phyloP scores from a whole-genome alignment of 2,329 filamentous ascomycete species.

The Alternaria conjuncta region DNA sequence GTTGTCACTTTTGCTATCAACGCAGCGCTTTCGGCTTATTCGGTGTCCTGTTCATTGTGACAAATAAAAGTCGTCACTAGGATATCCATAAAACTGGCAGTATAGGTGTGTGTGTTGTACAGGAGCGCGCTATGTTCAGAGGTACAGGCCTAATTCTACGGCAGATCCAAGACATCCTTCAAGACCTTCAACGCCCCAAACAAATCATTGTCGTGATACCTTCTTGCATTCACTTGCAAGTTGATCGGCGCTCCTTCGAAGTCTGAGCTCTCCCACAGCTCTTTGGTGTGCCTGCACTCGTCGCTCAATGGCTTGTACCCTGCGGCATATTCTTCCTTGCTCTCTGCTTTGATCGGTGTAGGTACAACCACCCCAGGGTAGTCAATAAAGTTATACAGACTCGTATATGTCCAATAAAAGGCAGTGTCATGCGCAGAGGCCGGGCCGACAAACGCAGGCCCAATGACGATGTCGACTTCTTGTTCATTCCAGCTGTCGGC shows the following conservation, averaged over 20 bases:
- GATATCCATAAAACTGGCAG: neutral
- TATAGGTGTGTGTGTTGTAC: neutral
- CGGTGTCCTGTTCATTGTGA: neutral
- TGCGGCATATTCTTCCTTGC: slow-evolving; percentile 19
- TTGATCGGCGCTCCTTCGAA: slow-evolving; percentile 30
- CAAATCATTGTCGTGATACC: slow-evolving; percentile 29
- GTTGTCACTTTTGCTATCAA: neutral
- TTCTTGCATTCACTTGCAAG: slow-evolving; percentile 29
- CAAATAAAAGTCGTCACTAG: neutral
- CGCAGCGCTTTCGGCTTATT: neutral
- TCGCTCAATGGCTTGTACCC: slow-evolving; percentile 25
- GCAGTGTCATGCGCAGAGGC: slow-evolving; percentile 27
- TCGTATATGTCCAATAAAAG: slow-evolving; percentile 33
- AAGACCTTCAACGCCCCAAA: slow-evolving; percentile 26
- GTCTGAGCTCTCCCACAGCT: slow-evolving; percentile 23
- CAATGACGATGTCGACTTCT: slow-evolving; percentile 28
- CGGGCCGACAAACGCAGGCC: slow-evolving; percentile 28
- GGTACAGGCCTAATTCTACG: neutral
- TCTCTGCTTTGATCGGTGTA: slow-evolving; percentile 19
- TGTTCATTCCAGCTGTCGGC: slow-evolving; percentile 24
- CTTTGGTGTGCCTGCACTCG: slow-evolving; percentile 24
- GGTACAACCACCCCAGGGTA: slow-evolving; percentile 29
- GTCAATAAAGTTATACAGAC: slow-evolving; percentile 27
- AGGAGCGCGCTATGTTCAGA: neutral
- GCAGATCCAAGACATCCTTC: slow-evolving; percentile 22